These are phyloP conservation scores for Candida caryicola DNA, from an alignment of 805 yeast species.

Conservation along the genomic window DNA sequence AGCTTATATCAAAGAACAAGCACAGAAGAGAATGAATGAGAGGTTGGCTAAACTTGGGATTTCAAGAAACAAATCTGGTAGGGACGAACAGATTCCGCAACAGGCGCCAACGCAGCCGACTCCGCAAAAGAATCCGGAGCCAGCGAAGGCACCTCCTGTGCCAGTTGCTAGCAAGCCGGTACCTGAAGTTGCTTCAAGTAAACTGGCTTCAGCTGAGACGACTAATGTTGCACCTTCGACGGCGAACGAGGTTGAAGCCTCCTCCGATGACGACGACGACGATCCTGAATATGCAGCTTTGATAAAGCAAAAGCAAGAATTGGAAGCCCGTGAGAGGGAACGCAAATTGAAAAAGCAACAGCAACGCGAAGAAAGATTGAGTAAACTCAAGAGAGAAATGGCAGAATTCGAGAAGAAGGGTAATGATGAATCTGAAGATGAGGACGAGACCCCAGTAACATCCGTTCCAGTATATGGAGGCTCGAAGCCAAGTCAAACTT, in stretches of 20 bases:
- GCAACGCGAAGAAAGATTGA: constrained; percentile 59
- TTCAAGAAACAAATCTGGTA: constrained; percentile 41
- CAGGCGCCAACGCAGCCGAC: background rate
- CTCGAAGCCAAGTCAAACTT: no score
- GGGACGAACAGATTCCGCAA: no score
- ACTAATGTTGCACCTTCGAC: constrained; percentile 7
- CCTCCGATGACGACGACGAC: constrained; percentile 34
- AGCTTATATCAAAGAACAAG: constrained; percentile 77
- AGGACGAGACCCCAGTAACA: constrained; percentile 21
- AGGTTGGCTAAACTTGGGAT: constrained; percentile 79
- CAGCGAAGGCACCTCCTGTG: no score
- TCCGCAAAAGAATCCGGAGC: background rate
- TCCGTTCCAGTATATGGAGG: constrained; percentile 22
- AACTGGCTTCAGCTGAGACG: constrained; percentile 1
- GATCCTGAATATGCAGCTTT: constrained; percentile 51
- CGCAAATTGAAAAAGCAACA: constrained; percentile 50
- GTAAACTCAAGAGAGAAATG: constrained; percentile 57
- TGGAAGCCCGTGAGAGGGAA: constrained; percentile 43
- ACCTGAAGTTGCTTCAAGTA: background rate
- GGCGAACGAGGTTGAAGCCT: constrained; percentile 11
- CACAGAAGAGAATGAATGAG: constrained; percentile 75
- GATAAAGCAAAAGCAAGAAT: constrained; percentile 39
- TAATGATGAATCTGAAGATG: constrained; percentile 34
- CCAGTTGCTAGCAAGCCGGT: background rate
- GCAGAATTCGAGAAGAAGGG: constrained; percentile 44